phyloP scores from a whole-genome alignment of 2,329 filamentous ascomycete genomes.

The Tothia fuscella region DNA sequence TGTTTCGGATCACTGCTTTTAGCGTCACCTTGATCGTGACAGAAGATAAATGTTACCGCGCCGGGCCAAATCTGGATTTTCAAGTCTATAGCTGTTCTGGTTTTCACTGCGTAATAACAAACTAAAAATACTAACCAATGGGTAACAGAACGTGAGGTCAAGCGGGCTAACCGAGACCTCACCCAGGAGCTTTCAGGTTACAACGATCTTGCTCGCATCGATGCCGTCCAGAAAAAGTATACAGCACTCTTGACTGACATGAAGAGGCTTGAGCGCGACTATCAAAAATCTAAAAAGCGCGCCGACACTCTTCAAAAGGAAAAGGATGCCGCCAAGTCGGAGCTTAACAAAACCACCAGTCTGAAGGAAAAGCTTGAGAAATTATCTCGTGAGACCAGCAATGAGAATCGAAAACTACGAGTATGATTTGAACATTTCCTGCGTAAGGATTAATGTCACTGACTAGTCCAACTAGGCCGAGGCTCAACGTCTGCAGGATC shows the following conservation, averaged over 20 bases:
- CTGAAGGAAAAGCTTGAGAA: conserved; percentile 97
- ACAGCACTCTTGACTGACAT: conserved; percentile 86
- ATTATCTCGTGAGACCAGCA: conserved; percentile 82
- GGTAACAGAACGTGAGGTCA: conserved; percentile 61
- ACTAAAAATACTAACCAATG: too few species aligned
- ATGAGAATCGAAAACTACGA: conserved; percentile 98
- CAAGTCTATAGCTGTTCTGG: too few species aligned
- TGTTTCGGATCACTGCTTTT: too few species aligned
- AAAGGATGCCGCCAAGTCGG: conserved; percentile 77
- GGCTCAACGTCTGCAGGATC: conserved; percentile 70
- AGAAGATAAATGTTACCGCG: too few species aligned
- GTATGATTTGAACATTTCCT: conserved; percentile 35
- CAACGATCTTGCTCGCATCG: conserved; percentile 35
- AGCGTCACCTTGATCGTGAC: too few species aligned
- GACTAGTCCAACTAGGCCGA: conserved; percentile 51
- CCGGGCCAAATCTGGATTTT: too few species aligned
- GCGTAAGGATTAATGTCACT: neutral
- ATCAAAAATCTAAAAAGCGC: conserved; percentile 90
- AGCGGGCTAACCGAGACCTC: conserved; percentile 78
- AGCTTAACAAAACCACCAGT: conserved; percentile 78
- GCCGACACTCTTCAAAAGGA: conserved; percentile 93
- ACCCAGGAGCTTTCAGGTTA: neutral
- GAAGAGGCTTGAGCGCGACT: conserved; percentile 89
- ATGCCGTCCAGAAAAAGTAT: conserved; percentile 80
- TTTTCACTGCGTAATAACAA: too few species aligned